Evolutionary conservation across 208 protist genomes (phyloP).

Genomic region (Herpetomonas tarakana): DNA sequence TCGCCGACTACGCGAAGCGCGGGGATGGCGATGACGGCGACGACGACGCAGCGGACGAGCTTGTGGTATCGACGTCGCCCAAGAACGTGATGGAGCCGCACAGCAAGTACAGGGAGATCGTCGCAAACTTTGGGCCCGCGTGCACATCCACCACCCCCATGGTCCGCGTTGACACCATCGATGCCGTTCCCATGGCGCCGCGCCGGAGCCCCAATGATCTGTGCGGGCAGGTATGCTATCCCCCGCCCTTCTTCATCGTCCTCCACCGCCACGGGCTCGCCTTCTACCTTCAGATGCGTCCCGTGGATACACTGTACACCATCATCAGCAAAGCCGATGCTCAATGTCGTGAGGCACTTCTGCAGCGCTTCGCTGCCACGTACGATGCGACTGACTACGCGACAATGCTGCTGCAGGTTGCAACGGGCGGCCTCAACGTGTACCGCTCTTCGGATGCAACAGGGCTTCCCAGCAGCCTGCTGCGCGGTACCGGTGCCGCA

Average conservation of each 20-base stretch:
- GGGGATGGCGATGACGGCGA: conserved; percentile 24
- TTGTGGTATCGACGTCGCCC: conserved; percentile 56
- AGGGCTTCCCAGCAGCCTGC: not conserved
- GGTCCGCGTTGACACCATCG: conserved; percentile 79
- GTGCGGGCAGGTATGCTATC: conserved; percentile 60
- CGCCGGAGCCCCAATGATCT: conserved; percentile 55
- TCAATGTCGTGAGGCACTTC: conserved; percentile 52
- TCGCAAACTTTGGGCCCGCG: conserved; percentile 48
- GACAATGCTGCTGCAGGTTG: conserved; percentile 89
- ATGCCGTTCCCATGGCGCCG: conserved; percentile 25
- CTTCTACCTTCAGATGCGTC: conserved; percentile 68
- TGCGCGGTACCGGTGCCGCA: conserved; percentile 6
- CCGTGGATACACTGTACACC: conserved; percentile 83
- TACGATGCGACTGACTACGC: conserved; percentile 73
- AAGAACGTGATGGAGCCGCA: conserved; percentile 61
- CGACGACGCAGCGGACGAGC: conserved; percentile 39
- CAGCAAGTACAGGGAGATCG: conserved; percentile 58
- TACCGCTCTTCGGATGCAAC: not conserved
- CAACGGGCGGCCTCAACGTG: conserved; percentile 26
- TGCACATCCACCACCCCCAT: conserved; percentile 34
- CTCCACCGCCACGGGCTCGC: conserved; percentile 79
- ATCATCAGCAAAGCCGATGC: conserved; percentile 53
- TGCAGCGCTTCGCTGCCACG: conserved; percentile 67
- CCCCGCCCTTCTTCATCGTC: conserved; percentile 58
- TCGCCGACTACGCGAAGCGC: conserved; percentile 28